Conservation (phyloP, 305 asterid genomes). For the Lippia alba region DNA sequence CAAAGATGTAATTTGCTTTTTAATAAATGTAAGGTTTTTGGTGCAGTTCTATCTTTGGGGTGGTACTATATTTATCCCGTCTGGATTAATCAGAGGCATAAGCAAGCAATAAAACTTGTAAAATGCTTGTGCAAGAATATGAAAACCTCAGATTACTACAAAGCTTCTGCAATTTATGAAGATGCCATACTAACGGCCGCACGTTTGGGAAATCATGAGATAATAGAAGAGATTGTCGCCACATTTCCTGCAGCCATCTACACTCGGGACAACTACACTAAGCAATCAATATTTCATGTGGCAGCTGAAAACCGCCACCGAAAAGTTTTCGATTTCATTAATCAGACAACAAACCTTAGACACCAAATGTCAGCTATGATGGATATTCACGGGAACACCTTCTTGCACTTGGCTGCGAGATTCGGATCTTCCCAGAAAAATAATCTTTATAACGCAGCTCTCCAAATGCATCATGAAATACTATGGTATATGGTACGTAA, state of each 20-base stretch:
- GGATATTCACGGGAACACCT: background rate
- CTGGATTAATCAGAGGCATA: no score
- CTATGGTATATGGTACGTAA: no score
- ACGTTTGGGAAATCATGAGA: constrained; percentile 7
- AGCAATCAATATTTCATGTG: constrained; percentile 20
- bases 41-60: no score
- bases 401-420: no score
- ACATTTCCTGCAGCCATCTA: background rate
- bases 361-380: background rate
- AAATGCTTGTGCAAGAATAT: constrained; percentile 22
- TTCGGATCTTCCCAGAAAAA: no score
- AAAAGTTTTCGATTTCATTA: constrained; percentile 18
- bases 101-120: constrained; percentile 16
- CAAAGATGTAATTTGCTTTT: no score
- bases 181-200: constrained; percentile 17
- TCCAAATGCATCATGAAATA: no score
- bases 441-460: no score
- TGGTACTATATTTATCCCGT: no score
- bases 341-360: background rate
- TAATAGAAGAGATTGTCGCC: constrained; percentile 1
- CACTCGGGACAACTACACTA: background rate
- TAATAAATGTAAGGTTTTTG: no score
- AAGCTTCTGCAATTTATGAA: background rate
- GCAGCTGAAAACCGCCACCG: constrained; percentile 27
- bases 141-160: background rate